Base-by-base conservation (phyloP, 768 basidiomycete species). In the Hypholoma fasciculare region DNA sequence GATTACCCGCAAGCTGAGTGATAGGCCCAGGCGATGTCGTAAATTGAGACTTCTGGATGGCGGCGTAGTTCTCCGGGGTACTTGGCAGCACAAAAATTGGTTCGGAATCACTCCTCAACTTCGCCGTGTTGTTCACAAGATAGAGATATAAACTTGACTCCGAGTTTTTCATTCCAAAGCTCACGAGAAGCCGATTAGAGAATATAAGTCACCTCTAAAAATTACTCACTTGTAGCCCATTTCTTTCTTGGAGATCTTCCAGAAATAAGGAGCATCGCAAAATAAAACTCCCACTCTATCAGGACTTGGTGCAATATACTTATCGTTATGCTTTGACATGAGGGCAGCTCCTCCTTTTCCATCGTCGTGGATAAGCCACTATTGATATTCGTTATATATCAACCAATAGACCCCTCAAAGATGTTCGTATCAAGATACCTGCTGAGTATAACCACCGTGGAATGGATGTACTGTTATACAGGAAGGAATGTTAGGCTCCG, bases 311-410 rank as follows among this genome's bases (percentile, higher is more conserved):
- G 20, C 34, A 19, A 51, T 16, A 27, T 58, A 58, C n/a, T 34
- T 26, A 43, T 40, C 27, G 26, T 47, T 37, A 17, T 52, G 43
- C 20, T 19, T 37, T 20, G 57, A 52, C 57, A 58, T 58, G 42
- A 58, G n/a, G 14, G 57, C 57, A 9, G 47, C 44, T 39, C 43
- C 42, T 47, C 57, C 57, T 17, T 53, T 44, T 23, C 57, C 57
- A 17, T 58, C 43, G 42, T 47, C 51, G 14, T 58, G 57, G 19
- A 58, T 4, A 26, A 58, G n/a, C 57, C 57, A 58, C 57, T 58
- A n/a, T n/a, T n/a, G n/a, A n/a, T n/a, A n/a, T 8, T 19, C 12
- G 12, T 6, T 46, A 20, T 23, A 19, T 19, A 23, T 17, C 11
- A 49, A 16, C 13, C 4, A 26, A 30, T 6, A 6, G 23, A n/a